phyloP scores from a whole-genome alignment of 345 rosid species.

The Melastoma malabathricum region DNA sequence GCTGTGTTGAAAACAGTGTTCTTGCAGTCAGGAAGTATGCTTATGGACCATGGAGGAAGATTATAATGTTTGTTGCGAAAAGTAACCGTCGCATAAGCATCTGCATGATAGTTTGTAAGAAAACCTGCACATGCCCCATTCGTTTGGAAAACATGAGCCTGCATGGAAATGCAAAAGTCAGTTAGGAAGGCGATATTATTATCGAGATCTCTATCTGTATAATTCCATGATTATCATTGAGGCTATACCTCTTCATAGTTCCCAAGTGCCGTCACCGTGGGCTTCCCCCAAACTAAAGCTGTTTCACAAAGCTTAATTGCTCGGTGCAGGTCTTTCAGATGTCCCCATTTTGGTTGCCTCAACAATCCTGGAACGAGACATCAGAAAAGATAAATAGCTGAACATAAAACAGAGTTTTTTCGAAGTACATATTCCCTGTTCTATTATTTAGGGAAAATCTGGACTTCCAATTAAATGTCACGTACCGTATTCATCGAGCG shows the following conservation, averaged over 20 bases:
- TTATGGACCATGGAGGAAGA: slow-evolving; percentile 97
- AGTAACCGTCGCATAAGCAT: slow-evolving; percentile 56
- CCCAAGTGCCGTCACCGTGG: slow-evolving; percentile 58
- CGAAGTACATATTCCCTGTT: too few species aligned
- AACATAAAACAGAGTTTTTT: neutral
- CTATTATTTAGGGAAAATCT: too few species aligned
- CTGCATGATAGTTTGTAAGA: slow-evolving; percentile 68
- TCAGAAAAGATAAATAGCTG: neutral
- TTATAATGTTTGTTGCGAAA: slow-evolving; percentile 70
- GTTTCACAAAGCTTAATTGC: slow-evolving; percentile 88
- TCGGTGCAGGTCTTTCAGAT: slow-evolving; percentile 91
- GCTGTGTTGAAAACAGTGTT: slow-evolving; percentile 97
- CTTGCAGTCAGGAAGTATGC: slow-evolving; percentile 98
- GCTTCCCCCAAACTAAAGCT: slow-evolving; percentile 64
- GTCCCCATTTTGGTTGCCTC: slow-evolving; percentile 99
- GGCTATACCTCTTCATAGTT: slow-evolving; percentile 65
- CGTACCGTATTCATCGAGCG: slow-evolving; percentile 95
- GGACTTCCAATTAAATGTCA: neutral
- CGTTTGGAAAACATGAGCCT: slow-evolving; percentile 84
- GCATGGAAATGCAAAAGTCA: slow-evolving; percentile 11
- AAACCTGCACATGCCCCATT: slow-evolving; percentile 90
- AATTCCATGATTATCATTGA: neutral
- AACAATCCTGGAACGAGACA: slow-evolving; percentile 41
- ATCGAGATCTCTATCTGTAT: neutral
- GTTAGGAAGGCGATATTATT: neutral